These are phyloP conservation scores for Oryza australiensis DNA, from an alignment of 176 grass and related monocot genomes.

Conservation along the genomic window DNA sequence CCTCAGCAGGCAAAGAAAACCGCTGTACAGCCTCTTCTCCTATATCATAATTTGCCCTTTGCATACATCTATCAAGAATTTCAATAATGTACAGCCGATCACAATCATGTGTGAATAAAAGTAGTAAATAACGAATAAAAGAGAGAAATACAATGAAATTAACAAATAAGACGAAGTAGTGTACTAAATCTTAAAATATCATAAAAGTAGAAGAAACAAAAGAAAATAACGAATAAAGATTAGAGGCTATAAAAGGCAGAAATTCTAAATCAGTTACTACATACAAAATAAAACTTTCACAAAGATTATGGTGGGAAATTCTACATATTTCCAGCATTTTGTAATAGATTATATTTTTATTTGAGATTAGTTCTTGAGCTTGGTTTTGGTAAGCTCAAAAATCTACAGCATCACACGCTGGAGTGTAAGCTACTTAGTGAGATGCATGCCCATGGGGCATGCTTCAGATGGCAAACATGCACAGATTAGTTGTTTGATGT, in stretches of 20 bases:
- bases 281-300: background rate
- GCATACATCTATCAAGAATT: slow-evolving; percentile 79
- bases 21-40: slow-evolving; percentile 87
- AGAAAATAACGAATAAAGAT: slow-evolving; percentile 8
- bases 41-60: slow-evolving; percentile 93
- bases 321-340: background rate
- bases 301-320: background rate
- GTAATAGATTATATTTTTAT: background rate
- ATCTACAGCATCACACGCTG: background rate
- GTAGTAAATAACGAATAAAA: background rate
- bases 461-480: slow-evolving; percentile 1
- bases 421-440: slow-evolving; percentile 7
- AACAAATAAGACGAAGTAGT: background rate
- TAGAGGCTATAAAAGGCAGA: background rate
- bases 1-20: slow-evolving; percentile 88
- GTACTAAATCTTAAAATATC: slow-evolving; percentile 4
- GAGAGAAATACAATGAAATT: background rate
- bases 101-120: slow-evolving; percentile 8
- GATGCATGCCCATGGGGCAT: background rate
- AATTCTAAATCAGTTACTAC: background rate
- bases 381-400: background rate
- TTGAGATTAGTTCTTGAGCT: background rate
- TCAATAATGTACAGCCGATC: slow-evolving; percentile 31
- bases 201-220: slow-evolving; percentile 2
- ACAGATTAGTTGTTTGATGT: slow-evolving; percentile 10